These are phyloP conservation scores for Verticillium tricorpus DNA, from an alignment of 2,329 filamentous ascomycete genomes.

Conservation along the genomic window DNA sequence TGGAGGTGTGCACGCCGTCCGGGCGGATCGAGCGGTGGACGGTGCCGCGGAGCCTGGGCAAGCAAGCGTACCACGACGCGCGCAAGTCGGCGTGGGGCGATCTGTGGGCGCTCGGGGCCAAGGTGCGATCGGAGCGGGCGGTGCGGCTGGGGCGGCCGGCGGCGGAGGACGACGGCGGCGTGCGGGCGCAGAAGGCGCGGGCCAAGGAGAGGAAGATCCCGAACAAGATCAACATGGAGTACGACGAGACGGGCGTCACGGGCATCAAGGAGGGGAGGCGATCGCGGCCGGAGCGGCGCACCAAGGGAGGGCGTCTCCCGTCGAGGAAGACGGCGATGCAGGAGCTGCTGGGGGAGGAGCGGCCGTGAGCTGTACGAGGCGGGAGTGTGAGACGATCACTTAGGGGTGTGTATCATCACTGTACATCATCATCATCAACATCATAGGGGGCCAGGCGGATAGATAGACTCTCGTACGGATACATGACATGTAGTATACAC, in stretches of 20 bases:
- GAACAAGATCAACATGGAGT: conserved; percentile 32
- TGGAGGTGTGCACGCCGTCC: conserved; percentile 85
- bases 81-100: conserved; percentile 90
- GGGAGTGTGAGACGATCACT: too few species aligned
- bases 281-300: conserved; percentile 28
- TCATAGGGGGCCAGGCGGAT: neutral
- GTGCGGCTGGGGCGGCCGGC: conserved; percentile 53
- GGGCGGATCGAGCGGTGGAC: conserved; percentile 92
- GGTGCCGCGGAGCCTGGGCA: conserved; percentile 75
- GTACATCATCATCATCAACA: neutral
- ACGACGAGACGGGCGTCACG: conserved; percentile 21
- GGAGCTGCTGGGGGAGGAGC: neutral
- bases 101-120: conserved; percentile 90
- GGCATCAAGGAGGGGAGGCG: conserved; percentile 29
- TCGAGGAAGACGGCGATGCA: conserved; percentile 21
- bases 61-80: conserved; percentile 84
- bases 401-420: neutral
- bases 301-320: conserved; percentile 34
- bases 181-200: conserved; percentile 28
- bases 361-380: too few species aligned
- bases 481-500: neutral
- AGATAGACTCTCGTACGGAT: neutral
- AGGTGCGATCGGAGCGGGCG: conserved; percentile 65
- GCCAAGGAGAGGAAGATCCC: conserved; percentile 30
- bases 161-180: conserved; percentile 39